phyloP scores from a whole-genome alignment of 78 protist genomes.

The Dictyostelium intermedium region DNA sequence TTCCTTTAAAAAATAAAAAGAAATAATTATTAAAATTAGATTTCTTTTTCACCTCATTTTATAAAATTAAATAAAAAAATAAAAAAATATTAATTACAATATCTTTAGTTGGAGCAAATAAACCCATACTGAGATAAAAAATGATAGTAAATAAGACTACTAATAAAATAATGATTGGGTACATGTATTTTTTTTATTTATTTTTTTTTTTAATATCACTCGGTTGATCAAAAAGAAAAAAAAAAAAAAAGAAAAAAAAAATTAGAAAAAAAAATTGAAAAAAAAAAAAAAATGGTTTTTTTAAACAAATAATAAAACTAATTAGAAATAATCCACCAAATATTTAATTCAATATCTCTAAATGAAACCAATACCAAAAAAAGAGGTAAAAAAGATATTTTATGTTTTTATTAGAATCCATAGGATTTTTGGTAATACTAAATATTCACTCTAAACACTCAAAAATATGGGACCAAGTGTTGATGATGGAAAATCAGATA shows the following conservation, averaged over 20 bases:
- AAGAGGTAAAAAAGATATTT: no score
- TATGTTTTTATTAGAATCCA: neutral
- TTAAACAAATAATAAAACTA: no score
- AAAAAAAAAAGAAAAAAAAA: no score
- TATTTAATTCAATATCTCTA: neutral
- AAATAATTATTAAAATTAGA: neutral
- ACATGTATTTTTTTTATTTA: neutral
- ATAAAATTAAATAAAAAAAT: neutral
- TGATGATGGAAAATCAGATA: no score
- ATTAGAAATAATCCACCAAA: no score
- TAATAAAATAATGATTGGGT: neutral
- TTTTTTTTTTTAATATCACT: no score
- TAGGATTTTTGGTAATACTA: no score
- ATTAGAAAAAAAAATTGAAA: no score
- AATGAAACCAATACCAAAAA: no score
- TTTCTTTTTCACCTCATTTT: neutral
- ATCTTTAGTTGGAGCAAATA: conserved; percentile 4
- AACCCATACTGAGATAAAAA: neutral
- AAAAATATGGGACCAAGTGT: neutral
- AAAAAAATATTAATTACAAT: neutral
- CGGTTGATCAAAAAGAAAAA: no score
- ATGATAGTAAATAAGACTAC: neutral
- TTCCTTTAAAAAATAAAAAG: neutral
- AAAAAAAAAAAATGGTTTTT: no score
- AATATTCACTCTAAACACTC: neutral